Percentiles rank a stretch among this genome's conserved stretches.
These are phyloP conservation scores for Pugionium dolabratum DNA, from an alignment of 345 rosid species.

Conservation along the genomic window DNA sequence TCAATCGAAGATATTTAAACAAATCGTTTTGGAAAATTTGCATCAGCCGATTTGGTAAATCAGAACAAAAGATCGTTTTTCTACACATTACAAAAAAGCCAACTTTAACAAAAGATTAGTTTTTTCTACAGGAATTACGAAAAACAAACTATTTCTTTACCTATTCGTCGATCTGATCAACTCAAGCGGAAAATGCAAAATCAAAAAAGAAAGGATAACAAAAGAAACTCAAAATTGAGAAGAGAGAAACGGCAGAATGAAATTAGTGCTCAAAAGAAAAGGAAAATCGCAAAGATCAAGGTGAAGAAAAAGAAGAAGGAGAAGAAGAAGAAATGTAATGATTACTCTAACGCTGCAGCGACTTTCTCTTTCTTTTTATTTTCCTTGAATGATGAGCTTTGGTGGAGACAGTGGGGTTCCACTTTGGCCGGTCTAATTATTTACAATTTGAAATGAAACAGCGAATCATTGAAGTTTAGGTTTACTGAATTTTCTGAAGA, in stretches of 20 bases:
- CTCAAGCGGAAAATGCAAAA: background rate
- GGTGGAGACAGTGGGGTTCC: conserved; percentile 43
- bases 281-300: conserved; percentile 7
- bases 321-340: conserved; percentile 29
- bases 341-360: conserved; percentile 13
- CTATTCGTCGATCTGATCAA: conserved; percentile 33
- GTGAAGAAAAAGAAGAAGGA: background rate
- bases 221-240: too few relatives aligned
- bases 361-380: background rate
- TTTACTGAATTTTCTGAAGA: too few relatives aligned
- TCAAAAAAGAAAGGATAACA: too few relatives aligned
- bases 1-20: background rate
- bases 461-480: conserved; percentile 16
- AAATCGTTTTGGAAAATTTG: background rate
- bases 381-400: background rate
- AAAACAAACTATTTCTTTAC: conserved; percentile 2
- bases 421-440: conserved; percentile 34
- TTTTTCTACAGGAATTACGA: too few relatives aligned
- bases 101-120: background rate
- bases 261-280: background rate
- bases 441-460: conserved; percentile 12
- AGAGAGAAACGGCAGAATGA: conserved; percentile 25
- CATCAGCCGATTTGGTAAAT: background rate
- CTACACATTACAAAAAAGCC: background rate
- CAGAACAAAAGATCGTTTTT: conserved; percentile 8